Percentiles rank a stretch among this genome's conserved stretches.
These are phyloP conservation scores for Saccharomyces kudriavzevii DNA, from an alignment of 805 yeast species.

Conservation along the genomic window DNA sequence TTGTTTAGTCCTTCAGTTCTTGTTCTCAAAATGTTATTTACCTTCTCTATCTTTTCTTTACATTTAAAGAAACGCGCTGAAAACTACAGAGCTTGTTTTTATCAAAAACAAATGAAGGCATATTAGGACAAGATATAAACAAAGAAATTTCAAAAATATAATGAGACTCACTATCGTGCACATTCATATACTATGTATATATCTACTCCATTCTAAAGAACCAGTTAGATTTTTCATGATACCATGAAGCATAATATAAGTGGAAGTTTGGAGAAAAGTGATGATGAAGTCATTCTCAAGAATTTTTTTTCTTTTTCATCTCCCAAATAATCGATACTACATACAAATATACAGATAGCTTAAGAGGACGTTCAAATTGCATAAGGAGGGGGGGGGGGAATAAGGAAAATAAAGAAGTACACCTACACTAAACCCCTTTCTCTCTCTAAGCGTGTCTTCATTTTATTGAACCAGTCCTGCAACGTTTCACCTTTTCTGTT, in stretches of 20 bases:
- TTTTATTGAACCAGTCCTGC: conserved; percentile 50
- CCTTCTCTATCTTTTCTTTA: background rate
- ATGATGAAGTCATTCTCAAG: background rate
- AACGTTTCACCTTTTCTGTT: conserved; percentile 40
- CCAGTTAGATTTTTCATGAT: background rate
- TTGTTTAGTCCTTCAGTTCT: background rate
- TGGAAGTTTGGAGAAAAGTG: background rate
- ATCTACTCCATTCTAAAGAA: background rate
- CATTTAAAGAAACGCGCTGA: background rate
- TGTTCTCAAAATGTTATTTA: background rate
- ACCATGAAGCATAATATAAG: background rate
- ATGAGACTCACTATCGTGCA: background rate
- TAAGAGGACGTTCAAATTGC: background rate
- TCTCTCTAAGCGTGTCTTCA: conserved; percentile 37
- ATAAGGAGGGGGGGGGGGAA: background rate
- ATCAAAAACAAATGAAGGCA: too few relatives aligned
- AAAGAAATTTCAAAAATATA: too few relatives aligned
- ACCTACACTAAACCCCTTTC: conserved; percentile 23
- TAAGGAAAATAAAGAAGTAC: background rate
- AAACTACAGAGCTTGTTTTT: too few relatives aligned
- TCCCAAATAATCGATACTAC: background rate
- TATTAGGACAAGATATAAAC: background rate
- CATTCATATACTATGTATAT: background rate
- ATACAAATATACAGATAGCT: background rate
- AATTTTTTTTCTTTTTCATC: background rate